These are phyloP conservation scores for Monilinia vaccinii-corymbosi DNA, from an alignment of 2,329 filamentous ascomycete genomes.

Conservation along the genomic window DNA sequence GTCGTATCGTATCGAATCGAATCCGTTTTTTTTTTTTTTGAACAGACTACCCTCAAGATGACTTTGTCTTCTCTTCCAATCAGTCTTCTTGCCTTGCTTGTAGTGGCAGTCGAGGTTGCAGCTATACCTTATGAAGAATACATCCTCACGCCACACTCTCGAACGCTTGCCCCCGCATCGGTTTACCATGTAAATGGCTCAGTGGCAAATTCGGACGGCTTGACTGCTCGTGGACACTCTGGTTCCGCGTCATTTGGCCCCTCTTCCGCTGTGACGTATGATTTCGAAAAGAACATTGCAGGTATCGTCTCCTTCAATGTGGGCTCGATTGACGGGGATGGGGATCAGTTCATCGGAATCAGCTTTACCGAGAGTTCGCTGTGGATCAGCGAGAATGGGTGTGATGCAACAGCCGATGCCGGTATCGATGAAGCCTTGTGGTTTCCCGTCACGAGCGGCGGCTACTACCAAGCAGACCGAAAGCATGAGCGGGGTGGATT, in stretches of 20 bases:
- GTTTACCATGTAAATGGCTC: constrained; percentile 28
- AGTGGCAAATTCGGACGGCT: constrained; percentile 20
- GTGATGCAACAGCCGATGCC: constrained; percentile 38
- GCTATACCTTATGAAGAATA: constrained; percentile 29
- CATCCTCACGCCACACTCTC: constrained; percentile 28
- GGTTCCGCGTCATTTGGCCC: constrained; percentile 19
- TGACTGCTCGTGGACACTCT: background rate
- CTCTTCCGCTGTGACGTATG: constrained; percentile 32
- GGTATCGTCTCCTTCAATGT: constrained; percentile 32
- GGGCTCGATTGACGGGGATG: constrained; percentile 15
- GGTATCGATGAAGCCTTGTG: constrained; percentile 40
- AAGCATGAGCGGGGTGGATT: constrained; percentile 41
- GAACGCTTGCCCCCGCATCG: constrained; percentile 23
- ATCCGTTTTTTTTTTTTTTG: too few species aligned
- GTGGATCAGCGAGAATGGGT: constrained; percentile 39
- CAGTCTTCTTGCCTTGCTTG: background rate
- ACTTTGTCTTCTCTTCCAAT: background rate
- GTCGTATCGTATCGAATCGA: too few species aligned
- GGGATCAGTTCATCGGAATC: constrained; percentile 31
- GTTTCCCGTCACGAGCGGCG: constrained; percentile 33
- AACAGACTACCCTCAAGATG: background rate
- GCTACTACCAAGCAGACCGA: constrained; percentile 34
- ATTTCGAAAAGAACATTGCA: constrained; percentile 33
- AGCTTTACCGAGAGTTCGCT: constrained; percentile 34
- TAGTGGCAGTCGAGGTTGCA: background rate